These are phyloP conservation scores for Daldinia decipiens DNA, from an alignment of 495 filamentous ascomycete species.

Conservation along the genomic window DNA sequence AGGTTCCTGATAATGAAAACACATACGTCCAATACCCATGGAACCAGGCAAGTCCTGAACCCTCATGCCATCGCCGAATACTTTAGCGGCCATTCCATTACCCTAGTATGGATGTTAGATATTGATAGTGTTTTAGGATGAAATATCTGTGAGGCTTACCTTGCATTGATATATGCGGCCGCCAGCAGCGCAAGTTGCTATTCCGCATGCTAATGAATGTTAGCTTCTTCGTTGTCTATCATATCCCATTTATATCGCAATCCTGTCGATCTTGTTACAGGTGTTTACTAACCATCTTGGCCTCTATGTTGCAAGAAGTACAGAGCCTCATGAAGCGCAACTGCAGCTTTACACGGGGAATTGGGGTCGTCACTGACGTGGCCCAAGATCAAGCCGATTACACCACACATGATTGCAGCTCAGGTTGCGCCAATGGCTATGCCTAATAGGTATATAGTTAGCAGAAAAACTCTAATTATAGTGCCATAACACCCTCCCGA, in stretches of 20 bases:
- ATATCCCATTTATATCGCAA: background rate
- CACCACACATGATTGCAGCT: constrained; percentile 38
- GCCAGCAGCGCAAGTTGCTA: constrained; percentile 75
- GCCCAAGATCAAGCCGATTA: constrained; percentile 39
- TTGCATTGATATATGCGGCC: constrained; percentile 88
- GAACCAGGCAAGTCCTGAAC: constrained; percentile 80
- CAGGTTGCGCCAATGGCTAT: background rate
- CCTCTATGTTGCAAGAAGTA: constrained; percentile 83
- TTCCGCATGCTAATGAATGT: constrained; percentile 67
- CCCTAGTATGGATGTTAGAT: constrained; percentile 50
- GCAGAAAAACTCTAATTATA: background rate
- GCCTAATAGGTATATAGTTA: constrained; percentile 2
- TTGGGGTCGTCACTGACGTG: constrained; percentile 40
- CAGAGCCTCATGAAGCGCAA: constrained; percentile 65
- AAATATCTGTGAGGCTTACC: background rate
- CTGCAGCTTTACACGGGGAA: constrained; percentile 27
- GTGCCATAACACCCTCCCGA: background rate
- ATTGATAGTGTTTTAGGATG: background rate
- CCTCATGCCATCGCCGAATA: constrained; percentile 77
- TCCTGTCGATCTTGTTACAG: background rate
- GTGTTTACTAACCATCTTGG: constrained; percentile 68
- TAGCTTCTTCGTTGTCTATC: background rate
- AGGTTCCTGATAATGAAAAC: background rate
- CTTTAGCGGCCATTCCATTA: constrained; percentile 84
- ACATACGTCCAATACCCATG: constrained; percentile 76